Base-by-base conservation (phyloP, 225 moss, liverwort and hornwort genomes). In the Physcomitrellopsis africana region DNA sequence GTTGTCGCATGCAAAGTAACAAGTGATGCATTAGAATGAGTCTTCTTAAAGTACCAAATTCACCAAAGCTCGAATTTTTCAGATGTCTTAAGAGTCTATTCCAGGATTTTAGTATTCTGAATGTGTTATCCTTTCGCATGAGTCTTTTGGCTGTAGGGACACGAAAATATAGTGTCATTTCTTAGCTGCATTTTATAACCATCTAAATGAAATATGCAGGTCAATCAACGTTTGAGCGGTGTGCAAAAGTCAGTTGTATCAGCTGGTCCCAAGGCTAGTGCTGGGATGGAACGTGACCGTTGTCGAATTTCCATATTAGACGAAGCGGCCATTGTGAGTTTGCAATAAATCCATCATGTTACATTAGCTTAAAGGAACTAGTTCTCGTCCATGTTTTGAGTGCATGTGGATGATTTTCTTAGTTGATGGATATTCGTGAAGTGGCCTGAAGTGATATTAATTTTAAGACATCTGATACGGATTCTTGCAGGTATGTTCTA, bases 241-340 rank as follows among this genome's bases (percentile, higher is more conserved):
- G 91, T 91, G 68, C 86, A 95, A 68, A 90, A 92, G 72, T 95
- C 99, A 78, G 92, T 92, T 76, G 89, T 93, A 59, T 81, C 95
- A 67, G 79, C 93, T 75, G 99, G 93, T 66, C 93, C 95, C 26
- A 93, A 92, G 48, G 75, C 85, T 72, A 93, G 87, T 86, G 96
- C 96, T 74, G 96, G 96, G 75, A 96, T 96, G 96, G 99, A 99
- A 81, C 92, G 99, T 70, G 95, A 99, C 59, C 92, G 99, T 59
- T 75, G 87, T 92, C 92, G 99, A 76, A 93, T 93, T 71, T 86
- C 89, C 70, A 92, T 99, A 75, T 81, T 99, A 75, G 99, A 99
- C n/a, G 99, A 99, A 86, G 95, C 99, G 78, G 95, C 99, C 54
- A 99, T 99, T 84, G 99, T 99, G 77, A 51, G 94, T 88, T 89